phyloP scores from a whole-genome alignment of 495 filamentous ascomycete species.

The Hypomontagnella monticulosa region DNA sequence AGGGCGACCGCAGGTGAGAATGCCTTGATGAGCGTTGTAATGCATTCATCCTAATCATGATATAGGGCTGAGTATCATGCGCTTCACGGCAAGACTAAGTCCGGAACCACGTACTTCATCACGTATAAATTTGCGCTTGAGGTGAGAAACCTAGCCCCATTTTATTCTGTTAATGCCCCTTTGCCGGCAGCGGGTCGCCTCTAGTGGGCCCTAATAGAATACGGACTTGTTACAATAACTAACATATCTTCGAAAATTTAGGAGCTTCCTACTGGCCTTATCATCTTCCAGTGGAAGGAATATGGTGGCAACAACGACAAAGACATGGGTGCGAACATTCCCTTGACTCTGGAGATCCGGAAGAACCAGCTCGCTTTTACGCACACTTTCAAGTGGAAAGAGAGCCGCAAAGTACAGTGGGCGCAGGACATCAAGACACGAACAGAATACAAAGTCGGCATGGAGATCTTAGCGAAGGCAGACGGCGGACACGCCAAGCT shows the following conservation, averaged over 20 bases:
- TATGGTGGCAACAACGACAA: constrained; percentile 33
- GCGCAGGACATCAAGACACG: constrained; percentile 19
- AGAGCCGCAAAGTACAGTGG: constrained; percentile 32
- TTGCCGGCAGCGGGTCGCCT: not conserved
- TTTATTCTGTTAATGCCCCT: not conserved
- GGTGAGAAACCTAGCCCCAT: constrained; percentile 1
- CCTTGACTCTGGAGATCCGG: constrained; percentile 10
- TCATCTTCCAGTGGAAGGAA: constrained; percentile 38
- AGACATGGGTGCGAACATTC: constrained; percentile 30
- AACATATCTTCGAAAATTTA: constrained; percentile 1
- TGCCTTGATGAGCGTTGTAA: no score
- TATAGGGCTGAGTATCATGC: constrained; percentile 35
- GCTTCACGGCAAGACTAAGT: constrained; percentile 22
- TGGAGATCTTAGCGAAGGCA: constrained; percentile 29
- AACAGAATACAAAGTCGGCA: constrained; percentile 27
- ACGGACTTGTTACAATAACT: not conserved
- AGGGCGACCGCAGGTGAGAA: constrained; percentile 24
- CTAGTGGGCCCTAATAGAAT: not conserved
- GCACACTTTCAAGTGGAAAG: constrained; percentile 24
- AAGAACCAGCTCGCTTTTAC: constrained; percentile 23
- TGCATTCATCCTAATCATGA: not conserved
- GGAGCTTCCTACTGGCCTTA: constrained; percentile 23
- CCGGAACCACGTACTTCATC: constrained; percentile 36
- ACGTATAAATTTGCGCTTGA: constrained; percentile 30
- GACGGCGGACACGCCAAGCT: constrained; percentile 29